phyloP scores from a whole-genome alignment of 768 basidiomycete genomes.

The Rhizopogon sp. region DNA sequence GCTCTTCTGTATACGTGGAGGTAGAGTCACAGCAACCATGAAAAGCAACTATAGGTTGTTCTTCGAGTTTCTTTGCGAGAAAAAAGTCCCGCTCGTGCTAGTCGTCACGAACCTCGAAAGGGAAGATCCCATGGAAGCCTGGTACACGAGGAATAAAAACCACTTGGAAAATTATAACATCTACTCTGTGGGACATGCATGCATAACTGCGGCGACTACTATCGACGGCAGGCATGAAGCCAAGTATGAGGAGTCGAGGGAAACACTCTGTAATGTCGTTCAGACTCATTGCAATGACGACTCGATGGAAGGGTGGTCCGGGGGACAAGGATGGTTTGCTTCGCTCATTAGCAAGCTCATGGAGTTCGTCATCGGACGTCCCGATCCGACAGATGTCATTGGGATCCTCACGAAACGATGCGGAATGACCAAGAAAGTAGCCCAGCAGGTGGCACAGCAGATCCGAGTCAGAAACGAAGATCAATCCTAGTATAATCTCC shows the following conservation, averaged over 20 bases:
- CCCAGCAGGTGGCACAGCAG: background rate
- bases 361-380: background rate
- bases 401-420: slow-evolving; percentile 17
- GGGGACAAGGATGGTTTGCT: slow-evolving; percentile 8
- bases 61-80: slow-evolving; percentile 36
- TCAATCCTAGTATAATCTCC: background rate
- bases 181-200: slow-evolving; percentile 31
- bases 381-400: background rate
- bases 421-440: slow-evolving; percentile 8
- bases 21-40: slow-evolving; percentile 32
- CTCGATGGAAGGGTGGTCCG: slow-evolving; percentile 2
- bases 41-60: slow-evolving; percentile 38
- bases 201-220: slow-evolving; percentile 30
- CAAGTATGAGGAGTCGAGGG: slow-evolving; percentile 31
- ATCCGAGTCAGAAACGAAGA: background rate
- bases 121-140: slow-evolving; percentile 27
- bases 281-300: background rate
- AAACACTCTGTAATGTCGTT: background rate
- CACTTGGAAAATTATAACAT: slow-evolving; percentile 22
- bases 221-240: slow-evolving; percentile 18
- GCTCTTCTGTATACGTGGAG: slow-evolving; percentile 36
- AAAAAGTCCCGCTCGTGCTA: slow-evolving; percentile 24
- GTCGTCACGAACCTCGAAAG: slow-evolving; percentile 37
- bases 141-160: slow-evolving; percentile 27
- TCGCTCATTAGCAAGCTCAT: background rate